phyloP scores from a whole-genome alignment of 73 alveolate genomes.

The Tetrahymena malaccensis region DNA sequence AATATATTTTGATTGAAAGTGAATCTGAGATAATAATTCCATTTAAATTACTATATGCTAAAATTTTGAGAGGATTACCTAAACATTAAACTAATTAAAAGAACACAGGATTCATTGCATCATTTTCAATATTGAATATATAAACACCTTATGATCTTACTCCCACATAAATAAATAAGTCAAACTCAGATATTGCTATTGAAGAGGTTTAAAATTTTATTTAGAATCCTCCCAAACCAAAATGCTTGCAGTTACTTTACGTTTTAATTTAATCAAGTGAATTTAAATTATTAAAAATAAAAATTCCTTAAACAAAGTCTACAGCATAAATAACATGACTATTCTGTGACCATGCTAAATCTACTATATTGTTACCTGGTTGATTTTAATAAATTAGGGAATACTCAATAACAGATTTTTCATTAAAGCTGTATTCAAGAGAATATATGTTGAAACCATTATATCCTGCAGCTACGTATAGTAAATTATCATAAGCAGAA shows the following conservation, averaged over 20 bases:
- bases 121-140: background rate
- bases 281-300: too few relatives aligned
- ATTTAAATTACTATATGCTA: background rate
- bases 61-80: background rate
- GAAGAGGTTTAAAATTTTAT: too few relatives aligned
- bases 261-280: background rate
- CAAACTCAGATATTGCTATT: background rate
- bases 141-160: background rate
- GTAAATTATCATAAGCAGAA: background rate
- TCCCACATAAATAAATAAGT: background rate
- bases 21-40: background rate
- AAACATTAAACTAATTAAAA: too few relatives aligned
- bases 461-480: background rate
- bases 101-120: background rate
- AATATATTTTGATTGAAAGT: background rate
- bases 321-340: background rate
- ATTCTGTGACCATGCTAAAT: background rate
- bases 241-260: background rate
- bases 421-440: too few relatives aligned
- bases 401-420: background rate
- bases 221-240: background rate
- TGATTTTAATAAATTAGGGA: background rate
- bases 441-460: background rate
- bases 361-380: background rate
- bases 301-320: background rate